Evolutionary conservation across 2,329 filamentous ascomycete genomes (phyloP), one percentile per base, ranked within the genome.

Genomic region (Aureobasidium zeae): DNA sequence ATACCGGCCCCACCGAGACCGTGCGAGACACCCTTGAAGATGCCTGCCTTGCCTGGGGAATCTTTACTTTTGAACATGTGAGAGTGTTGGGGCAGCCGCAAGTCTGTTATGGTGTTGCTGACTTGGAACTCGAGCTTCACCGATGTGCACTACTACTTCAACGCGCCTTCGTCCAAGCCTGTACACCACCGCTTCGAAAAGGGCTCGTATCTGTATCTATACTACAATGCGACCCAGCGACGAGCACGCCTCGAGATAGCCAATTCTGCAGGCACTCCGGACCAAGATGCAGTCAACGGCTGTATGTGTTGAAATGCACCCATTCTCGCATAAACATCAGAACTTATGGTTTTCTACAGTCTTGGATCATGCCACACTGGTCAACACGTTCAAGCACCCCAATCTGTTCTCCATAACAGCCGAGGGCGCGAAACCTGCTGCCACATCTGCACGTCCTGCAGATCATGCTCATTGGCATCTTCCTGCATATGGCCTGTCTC

Each of bases 161-260:
- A 74, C 19, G 72, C 78, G n/a, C 78, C 80, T 2, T 70, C 71
- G 5, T 69, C 72, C 45, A 77, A 73, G 45, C 83, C 83, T 21
- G 76, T 72, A n/a, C 84, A 88, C 60, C 81, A 88, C 61, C 78
- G 83, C 39, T 88, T 89, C 61, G 80, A 86, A 61, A 83, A 83
- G 60, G 75, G 79, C 34, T 87, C 82, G 6, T 88, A 88, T 59
- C 74, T 88, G 46, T 88, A 88, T 57, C 68, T 88, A 5, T 87
- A 86, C 59, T 81, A 87, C 61, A 82, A 85, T 57, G 73, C 81
- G 10, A 69, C 68, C 48, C 74, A 80, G 52, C 71, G 77, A 49
- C 72, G 76, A 48, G 81, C 81, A 50, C 79, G 83, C 52, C 67
- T 88, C 51, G 84, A 88, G 63, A 69, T 88, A 49, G 83, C 83